A percentile compares a stretch with the other conserved stretches of the same genome.
These are phyloP conservation scores for Trypanosoma vivax DNA, from an alignment of 208 protist species.

Conservation along the genomic window DNA sequence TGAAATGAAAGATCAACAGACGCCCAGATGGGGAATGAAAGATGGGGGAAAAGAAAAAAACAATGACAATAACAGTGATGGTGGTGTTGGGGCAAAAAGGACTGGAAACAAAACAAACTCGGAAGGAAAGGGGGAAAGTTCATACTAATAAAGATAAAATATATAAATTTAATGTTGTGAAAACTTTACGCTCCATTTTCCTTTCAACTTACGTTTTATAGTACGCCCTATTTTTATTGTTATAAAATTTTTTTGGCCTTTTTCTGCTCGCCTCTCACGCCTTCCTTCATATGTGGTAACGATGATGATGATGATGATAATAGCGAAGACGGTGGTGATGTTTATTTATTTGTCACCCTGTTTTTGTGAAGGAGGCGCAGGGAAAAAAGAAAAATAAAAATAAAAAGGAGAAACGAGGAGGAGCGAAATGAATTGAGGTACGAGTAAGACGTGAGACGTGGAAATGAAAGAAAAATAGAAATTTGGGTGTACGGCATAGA, in stretches of 20 bases:
- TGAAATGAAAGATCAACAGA: not conserved
- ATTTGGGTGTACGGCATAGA: too few relatives aligned
- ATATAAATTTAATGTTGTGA: not conserved
- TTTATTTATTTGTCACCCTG: too few relatives aligned
- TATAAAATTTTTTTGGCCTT: constrained; percentile 1
- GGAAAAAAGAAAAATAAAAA: too few relatives aligned
- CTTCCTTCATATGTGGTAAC: not conserved
- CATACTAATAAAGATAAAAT: not conserved
- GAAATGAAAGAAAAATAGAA: too few relatives aligned
- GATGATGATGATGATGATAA: too few relatives aligned
- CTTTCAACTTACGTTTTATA: constrained; percentile 12
- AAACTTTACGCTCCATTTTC: constrained; percentile 6
- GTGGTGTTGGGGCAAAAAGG: too few relatives aligned
- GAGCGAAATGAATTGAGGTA: too few relatives aligned
- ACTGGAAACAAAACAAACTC: too few relatives aligned
- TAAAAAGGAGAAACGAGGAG: too few relatives aligned
- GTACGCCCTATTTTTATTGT: constrained; percentile 15
- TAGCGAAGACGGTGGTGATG: too few relatives aligned
- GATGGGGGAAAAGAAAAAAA: not conserved
- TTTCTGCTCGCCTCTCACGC: constrained; percentile 3
- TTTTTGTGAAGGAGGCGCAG: too few relatives aligned
- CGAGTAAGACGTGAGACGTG: too few relatives aligned
- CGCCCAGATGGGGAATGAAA: not conserved
- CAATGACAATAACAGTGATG: not conserved
- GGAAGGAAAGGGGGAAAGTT: not conserved